Evolutionary conservation across 768 basidiomycete genomes (phyloP), one percentile per base, ranked within the genome.

Genomic region (Hericium coralloides): DNA sequence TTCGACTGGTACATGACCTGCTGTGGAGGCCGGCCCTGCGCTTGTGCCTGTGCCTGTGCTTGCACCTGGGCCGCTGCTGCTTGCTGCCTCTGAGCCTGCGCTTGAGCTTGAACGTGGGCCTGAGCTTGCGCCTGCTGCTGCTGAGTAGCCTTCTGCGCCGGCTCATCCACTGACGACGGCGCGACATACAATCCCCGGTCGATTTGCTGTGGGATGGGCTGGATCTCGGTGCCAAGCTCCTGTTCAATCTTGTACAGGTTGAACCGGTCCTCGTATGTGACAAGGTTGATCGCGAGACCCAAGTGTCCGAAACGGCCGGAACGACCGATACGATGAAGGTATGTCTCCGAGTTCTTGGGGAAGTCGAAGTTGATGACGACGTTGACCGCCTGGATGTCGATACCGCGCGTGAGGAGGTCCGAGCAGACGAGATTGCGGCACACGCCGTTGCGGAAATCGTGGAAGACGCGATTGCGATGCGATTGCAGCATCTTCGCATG

Each of bases 311-410:
- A 99, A 53, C 95, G 89, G 55, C 95, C 97, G 3, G 92, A 95
- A 60, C 95, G 93, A 68, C 97, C 95, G 67, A 98, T 98, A 62
- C 95, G 89, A 72, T 99, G 95, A 20, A 99, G 85, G 73, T 99
- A 99, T 3, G 95, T 98, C 72, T 99, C 97, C 59, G 92, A 91
- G 70, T 95, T 98, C 80, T 98, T 97, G 59, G 95, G 95, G 73
- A 98, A 97, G 71, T 99, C 95, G 68, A 99, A 99, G 75, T 98
- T 98, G 81, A 99, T 98, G 67, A 99, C 95, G 70, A 98, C 97
- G 73, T 99, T 99, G 60, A 99, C 95, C 58, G 95, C 97, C 75
- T 98, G 97, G 69, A 99, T 99, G 73, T 99, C 95, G 71, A 99
- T 99, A 74, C 95, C 95, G 63, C 95, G 91, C 22, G 95, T 99